Conservation (phyloP, 2,329 filamentous ascomycete species). For the Diplocarpon rosae region DNA sequence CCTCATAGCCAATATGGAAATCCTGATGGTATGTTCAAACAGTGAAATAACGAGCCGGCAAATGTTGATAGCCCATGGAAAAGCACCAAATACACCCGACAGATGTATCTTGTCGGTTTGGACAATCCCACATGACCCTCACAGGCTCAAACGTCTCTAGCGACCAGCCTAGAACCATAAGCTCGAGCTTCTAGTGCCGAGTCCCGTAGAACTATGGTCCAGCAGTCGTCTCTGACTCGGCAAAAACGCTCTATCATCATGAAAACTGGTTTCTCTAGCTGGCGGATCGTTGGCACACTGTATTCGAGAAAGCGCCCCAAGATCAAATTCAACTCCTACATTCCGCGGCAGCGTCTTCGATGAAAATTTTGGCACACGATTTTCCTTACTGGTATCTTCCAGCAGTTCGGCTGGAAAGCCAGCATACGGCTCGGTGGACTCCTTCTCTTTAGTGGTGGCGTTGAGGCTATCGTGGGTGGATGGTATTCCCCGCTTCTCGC, state of each 20-base stretch:
- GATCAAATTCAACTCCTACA: constrained; percentile 1
- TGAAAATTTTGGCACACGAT: constrained; percentile 6
- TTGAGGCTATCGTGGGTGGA: background rate
- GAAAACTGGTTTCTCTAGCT: constrained; percentile 14
- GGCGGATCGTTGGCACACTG: background rate
- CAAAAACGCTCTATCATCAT: constrained; percentile 21
- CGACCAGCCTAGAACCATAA: constrained; percentile 11
- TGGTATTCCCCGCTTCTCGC: background rate
- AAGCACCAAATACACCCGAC: too few species aligned
- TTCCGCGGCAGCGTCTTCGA: constrained; percentile 16
- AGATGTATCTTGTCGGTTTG: background rate
- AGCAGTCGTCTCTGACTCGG: constrained; percentile 18
- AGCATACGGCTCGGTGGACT: constrained; percentile 6
- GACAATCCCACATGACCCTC: background rate
- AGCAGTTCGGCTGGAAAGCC: constrained; percentile 17
- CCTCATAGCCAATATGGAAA: background rate
- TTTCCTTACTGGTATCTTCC: constrained; percentile 9
- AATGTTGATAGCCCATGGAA: background rate
- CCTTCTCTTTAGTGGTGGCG: background rate
- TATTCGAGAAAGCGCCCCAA: background rate
- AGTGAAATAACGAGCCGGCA: background rate
- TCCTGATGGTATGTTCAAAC: background rate
- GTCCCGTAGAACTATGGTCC: background rate
- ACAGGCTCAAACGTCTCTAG: too few species aligned
- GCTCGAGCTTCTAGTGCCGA: constrained; percentile 15